These are phyloP conservation scores for Exophiala viscosa DNA, from an alignment of 2,329 filamentous ascomycete genomes.

Conservation along the genomic window DNA sequence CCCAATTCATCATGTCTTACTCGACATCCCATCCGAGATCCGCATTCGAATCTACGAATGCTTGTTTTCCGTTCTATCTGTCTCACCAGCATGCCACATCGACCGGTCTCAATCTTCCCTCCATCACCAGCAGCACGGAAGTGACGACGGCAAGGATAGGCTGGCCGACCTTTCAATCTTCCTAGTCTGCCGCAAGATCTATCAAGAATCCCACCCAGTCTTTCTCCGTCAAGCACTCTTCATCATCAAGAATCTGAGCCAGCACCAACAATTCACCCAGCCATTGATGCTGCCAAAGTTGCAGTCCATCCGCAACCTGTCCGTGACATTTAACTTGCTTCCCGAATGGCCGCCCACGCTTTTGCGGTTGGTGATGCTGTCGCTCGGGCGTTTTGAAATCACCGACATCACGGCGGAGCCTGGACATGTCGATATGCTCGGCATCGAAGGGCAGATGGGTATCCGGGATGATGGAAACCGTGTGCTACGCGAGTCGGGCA, in stretches of 20 bases:
- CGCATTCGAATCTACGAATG: too few species aligned
- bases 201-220: not conserved
- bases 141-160: too few species aligned
- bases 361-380: not conserved
- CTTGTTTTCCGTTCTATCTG: too few species aligned
- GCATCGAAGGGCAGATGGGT: too few species aligned
- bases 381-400: not conserved
- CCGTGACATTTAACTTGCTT: not conserved
- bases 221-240: not conserved
- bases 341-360: constrained; percentile 1
- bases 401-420: not conserved
- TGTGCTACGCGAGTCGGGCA: too few species aligned
- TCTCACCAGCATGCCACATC: too few species aligned
- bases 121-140: too few species aligned
- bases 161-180: not conserved
- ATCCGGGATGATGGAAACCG: too few species aligned
- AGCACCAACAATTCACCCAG: not conserved
- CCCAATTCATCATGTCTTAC: too few species aligned
- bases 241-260: not conserved
- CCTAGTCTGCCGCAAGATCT: not conserved
- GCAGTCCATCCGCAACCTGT: not conserved
- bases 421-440: too few species aligned
- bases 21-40: too few species aligned
- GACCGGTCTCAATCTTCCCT: too few species aligned
- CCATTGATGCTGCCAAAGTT: not conserved